Evolutionary conservation across 495 filamentous ascomycete species (phyloP).

Genomic region (Penicillium atrosanguineum): DNA sequence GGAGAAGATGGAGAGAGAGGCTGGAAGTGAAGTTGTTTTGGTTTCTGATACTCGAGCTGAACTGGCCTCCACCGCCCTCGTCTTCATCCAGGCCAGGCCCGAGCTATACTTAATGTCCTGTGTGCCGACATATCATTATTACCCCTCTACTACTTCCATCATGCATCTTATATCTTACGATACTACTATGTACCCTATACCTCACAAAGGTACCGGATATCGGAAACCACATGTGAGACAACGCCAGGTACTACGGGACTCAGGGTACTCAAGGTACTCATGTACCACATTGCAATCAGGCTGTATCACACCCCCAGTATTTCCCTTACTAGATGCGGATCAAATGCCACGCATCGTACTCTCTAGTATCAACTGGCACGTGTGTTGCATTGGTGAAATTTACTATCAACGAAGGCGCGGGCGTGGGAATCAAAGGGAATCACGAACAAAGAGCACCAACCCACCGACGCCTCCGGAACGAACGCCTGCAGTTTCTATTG

Average conservation of each 20-base stretch:
- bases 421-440: conserved; percentile 12
- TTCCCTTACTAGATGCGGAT: background rate
- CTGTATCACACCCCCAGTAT: background rate
- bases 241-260: background rate
- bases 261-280: background rate
- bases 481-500: conserved; percentile 8
- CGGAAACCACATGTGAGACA: background rate
- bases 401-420: conserved; percentile 9
- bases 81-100: background rate
- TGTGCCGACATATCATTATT: too few relatives aligned
- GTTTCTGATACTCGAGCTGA: conserved; percentile 5
- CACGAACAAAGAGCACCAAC: conserved; percentile 5
- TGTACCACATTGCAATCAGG: background rate
- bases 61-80: conserved; percentile 13
- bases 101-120: background rate
- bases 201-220: background rate
- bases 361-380: background rate
- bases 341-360: background rate
- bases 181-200: background rate
- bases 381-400: background rate
- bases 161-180: background rate
- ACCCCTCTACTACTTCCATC: too few relatives aligned
- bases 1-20: conserved; percentile 11
- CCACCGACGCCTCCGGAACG: conserved; percentile 16
- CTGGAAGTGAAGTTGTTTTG: conserved; percentile 23